Evolutionary conservation across 208 protist genomes (phyloP).

Genomic region (Leishmania guyanensis): DNA sequence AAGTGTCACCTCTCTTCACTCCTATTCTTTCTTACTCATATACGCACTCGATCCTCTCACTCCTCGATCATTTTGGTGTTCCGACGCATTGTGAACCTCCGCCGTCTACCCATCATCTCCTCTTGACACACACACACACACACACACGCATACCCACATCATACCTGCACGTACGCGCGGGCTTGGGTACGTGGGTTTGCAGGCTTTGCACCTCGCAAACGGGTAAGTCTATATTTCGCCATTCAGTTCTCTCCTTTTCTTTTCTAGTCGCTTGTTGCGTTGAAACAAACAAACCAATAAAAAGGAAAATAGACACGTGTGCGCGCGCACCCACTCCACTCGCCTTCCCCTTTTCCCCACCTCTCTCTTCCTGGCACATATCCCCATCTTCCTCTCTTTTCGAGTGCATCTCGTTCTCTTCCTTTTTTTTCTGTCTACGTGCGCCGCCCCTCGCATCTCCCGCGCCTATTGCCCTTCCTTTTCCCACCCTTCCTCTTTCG

Average conservation of each 20-base stretch:
- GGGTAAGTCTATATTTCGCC: background rate
- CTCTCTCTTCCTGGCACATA: background rate
- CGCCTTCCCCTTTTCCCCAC: background rate
- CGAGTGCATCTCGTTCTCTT: background rate
- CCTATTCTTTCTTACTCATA: background rate
- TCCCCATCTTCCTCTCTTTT: slow-evolving; percentile 1
- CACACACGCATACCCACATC: background rate
- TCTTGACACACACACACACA: background rate
- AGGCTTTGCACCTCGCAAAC: background rate
- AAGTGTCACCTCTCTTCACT: background rate
- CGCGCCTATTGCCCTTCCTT: background rate
- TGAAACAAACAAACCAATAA: too few relatives aligned
- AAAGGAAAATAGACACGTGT: background rate
- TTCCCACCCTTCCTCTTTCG: background rate
- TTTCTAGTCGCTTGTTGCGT: background rate
- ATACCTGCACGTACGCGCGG: background rate
- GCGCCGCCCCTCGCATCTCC: background rate
- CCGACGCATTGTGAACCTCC: background rate
- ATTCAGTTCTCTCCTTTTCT: background rate
- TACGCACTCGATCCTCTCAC: background rate
- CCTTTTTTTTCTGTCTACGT: background rate
- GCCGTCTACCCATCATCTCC: background rate
- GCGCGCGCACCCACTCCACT: background rate
- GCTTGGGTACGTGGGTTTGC: background rate
- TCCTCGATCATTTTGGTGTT: background rate